phyloP scores from a whole-genome alignment of 176 grass and related monocot genomes.

The Tillandsia leiboldiana region DNA sequence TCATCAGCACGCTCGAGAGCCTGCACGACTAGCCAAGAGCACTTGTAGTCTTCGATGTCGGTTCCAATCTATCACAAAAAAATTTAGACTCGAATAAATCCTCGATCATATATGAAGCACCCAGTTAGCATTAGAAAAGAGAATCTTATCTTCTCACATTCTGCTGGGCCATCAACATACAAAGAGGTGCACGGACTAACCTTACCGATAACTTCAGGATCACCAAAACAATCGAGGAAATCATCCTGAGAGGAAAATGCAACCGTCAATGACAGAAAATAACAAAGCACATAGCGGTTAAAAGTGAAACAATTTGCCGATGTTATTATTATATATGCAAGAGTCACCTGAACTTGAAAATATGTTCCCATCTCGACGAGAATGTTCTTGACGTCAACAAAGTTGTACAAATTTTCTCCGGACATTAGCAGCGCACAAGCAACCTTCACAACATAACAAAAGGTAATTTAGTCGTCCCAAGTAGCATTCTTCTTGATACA shows the following conservation, averaged over 20 bases:
- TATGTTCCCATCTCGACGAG: slow-evolving; percentile 96
- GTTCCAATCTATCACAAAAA: slow-evolving; percentile 72
- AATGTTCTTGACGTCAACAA: slow-evolving; percentile 63
- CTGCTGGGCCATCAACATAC: background rate
- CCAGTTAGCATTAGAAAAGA: slow-evolving; percentile 5
- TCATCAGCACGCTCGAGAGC: slow-evolving; percentile 59
- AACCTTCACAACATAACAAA: slow-evolving; percentile 32
- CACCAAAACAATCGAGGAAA: slow-evolving; percentile 93
- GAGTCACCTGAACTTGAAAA: slow-evolving; percentile 90
- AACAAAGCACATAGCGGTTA: background rate
- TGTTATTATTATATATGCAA: background rate
- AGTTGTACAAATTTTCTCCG: slow-evolving; percentile 71
- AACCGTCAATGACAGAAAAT: slow-evolving; percentile 7
- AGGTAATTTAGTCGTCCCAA: background rate
- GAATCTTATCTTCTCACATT: slow-evolving; percentile 2
- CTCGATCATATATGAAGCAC: slow-evolving; percentile 8
- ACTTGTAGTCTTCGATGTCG: slow-evolving; percentile 94
- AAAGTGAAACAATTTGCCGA: slow-evolving; percentile 14
- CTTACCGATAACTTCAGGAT: slow-evolving; percentile 93
- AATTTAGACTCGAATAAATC: slow-evolving; percentile 16
- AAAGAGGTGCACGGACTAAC: slow-evolving; percentile 16
- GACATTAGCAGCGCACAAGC: slow-evolving; percentile 86
- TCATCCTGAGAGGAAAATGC: slow-evolving; percentile 63
- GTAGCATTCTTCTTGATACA: background rate
- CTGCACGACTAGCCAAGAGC: slow-evolving; percentile 96